Conservation (phyloP, 495 filamentous ascomycete genomes). For the Aspergillus nidulans region DNA sequence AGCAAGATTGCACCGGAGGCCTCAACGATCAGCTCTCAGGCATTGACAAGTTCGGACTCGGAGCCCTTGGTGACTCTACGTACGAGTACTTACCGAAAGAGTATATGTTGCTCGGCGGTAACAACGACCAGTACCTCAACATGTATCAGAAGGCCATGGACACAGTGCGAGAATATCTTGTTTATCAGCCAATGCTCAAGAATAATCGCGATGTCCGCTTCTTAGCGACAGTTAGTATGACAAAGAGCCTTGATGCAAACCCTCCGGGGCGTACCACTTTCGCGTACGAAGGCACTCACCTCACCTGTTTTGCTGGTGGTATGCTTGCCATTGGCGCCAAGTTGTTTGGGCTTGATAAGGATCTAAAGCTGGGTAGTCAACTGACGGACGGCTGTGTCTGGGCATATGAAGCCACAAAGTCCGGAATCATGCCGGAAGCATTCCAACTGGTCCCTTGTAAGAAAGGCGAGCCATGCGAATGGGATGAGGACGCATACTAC, state of each 20-base stretch:
- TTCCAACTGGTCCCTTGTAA: conserved; percentile 64
- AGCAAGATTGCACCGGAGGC: conserved; percentile 28
- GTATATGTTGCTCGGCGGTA: conserved; percentile 71
- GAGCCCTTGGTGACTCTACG: conserved; percentile 80
- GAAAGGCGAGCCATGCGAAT: conserved; percentile 62
- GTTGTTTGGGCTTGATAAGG: conserved; percentile 71
- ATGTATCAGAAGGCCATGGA: conserved; percentile 76
- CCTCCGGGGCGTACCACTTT: conserved; percentile 34
- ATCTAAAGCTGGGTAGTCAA: conserved; percentile 76
- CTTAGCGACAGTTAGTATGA: conserved; percentile 49
- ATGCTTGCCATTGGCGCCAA: conserved; percentile 91
- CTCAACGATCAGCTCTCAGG: conserved; percentile 20
- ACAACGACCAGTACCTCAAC: conserved; percentile 70
- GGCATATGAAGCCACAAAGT: conserved; percentile 77
- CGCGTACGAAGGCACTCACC: conserved; percentile 64
- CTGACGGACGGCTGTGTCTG: conserved; percentile 92
- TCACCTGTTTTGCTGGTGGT: conserved; percentile 87
- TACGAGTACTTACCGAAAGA: conserved; percentile 95
- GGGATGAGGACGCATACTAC: conserved; percentile 66
- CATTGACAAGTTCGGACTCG: conserved; percentile 60
- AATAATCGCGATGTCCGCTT: conserved; percentile 73
- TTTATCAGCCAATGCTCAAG: conserved; percentile 81
- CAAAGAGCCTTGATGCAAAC: conserved; percentile 10
- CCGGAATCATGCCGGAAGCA: conserved; percentile 87
- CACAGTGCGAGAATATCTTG: conserved; percentile 66